Conservation (phyloP, 805 yeast species). For the Candida endomychidarum region DNA sequence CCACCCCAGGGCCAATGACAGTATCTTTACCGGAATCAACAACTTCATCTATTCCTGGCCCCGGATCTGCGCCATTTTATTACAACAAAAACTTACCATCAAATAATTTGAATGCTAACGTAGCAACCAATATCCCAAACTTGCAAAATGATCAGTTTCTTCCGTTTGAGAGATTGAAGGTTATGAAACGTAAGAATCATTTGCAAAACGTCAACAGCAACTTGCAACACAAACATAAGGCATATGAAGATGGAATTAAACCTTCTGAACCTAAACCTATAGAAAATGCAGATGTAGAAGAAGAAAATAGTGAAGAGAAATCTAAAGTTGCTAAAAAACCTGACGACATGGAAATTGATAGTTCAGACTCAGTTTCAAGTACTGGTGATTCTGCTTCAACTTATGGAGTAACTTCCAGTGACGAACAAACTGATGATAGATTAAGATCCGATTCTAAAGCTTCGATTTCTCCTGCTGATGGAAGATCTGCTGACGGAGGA, state of each 20-base stretch:
- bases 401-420: conserved; percentile 16
- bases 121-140: not conserved
- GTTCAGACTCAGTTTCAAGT: conserved; percentile 12
- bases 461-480: conserved; percentile 9
- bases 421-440: conserved; percentile 14
- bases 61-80: not conserved
- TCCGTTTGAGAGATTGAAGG: conserved; percentile 27
- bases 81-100: conserved; percentile 2
- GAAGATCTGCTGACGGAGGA: conserved; percentile 9
- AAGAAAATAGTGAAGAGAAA: not conserved
- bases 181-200: conserved; percentile 21
- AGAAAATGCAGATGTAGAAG: conserved; percentile 5
- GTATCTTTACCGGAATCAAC: too few species aligned
- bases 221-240: conserved; percentile 11
- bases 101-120: conserved; percentile 1
- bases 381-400: conserved; percentile 13
- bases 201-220: not conserved
- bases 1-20: not conserved
- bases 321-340: not conserved
- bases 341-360: conserved; percentile 14
- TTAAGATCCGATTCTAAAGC: conserved; percentile 5
- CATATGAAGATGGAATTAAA: conserved; percentile 21
- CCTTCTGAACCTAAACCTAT: conserved; percentile 22
- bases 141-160: conserved; percentile 17
- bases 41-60: too few species aligned